Conservation (phyloP, 495 filamentous ascomycete genomes). For the Xanthoparmelia taractica region DNA sequence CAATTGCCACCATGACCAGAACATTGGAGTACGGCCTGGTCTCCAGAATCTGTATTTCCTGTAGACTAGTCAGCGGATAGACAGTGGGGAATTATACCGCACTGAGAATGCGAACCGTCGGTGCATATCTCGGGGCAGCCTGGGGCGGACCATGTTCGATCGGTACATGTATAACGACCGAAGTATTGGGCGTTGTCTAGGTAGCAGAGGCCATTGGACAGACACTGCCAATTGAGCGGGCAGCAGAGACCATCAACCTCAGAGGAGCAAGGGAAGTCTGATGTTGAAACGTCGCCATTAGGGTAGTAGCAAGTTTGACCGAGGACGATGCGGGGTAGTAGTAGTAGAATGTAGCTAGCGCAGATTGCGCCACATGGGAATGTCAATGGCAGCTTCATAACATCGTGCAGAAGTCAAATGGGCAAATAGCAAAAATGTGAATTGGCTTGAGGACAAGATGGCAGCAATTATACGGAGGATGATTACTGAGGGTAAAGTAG, state of each 20-base stretch:
- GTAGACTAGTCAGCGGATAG: not conserved
- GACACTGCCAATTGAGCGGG: conserved; percentile 21
- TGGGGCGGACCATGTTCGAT: conserved; percentile 21
- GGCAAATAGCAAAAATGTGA: not conserved
- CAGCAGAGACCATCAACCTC: conserved; percentile 23
- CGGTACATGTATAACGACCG: conserved; percentile 26
- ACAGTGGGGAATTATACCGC: no score
- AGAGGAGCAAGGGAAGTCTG: conserved; percentile 18
- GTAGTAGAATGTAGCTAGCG: not conserved
- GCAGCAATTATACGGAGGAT: not conserved
- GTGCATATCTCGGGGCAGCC: conserved; percentile 24
- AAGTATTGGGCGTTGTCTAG: conserved; percentile 16
- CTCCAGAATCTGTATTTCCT: conserved; percentile 6
- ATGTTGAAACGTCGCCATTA: conserved; percentile 19
- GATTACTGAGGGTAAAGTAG: not conserved
- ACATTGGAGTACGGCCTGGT: conserved; percentile 16
- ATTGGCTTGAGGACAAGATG: no score
- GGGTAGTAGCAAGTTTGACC: conserved; percentile 23
- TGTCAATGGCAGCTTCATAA: not conserved
- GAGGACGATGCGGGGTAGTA: not conserved
- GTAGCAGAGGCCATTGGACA: conserved; percentile 25
- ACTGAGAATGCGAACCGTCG: not conserved
- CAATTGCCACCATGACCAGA: not conserved
- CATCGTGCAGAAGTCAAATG: not conserved
- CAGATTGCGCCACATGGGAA: not conserved